Percentiles rank a stretch among this genome's conserved stretches.
Conservation (phyloP, 2,329 filamentous ascomycete species). For the Phoma sp. region DNA sequence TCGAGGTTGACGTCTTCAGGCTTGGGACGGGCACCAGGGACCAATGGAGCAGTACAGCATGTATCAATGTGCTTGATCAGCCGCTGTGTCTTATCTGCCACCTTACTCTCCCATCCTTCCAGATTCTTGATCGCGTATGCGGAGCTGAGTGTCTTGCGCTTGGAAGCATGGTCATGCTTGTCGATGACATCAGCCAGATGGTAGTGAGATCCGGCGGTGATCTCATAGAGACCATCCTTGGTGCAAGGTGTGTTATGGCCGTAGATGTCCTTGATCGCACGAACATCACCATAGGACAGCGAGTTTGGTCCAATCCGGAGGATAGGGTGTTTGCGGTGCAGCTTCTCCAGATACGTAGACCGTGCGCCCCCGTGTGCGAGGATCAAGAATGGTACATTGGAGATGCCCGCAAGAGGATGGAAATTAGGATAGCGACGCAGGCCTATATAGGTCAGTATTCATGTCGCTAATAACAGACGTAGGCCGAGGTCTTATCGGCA, state of each 20-base stretch:
- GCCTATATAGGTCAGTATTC: slow-evolving; percentile 25
- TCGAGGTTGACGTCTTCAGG: slow-evolving; percentile 56
- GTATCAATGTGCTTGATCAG: slow-evolving; percentile 54
- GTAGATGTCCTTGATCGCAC: slow-evolving; percentile 58
- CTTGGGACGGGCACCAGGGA: slow-evolving; percentile 26
- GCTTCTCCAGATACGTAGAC: slow-evolving; percentile 50
- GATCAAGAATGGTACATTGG: slow-evolving; percentile 56
- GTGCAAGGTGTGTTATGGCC: slow-evolving; percentile 58
- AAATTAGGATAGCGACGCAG: slow-evolving; percentile 59
- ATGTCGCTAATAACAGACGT: neutral
- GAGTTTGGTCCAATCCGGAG: slow-evolving; percentile 41
- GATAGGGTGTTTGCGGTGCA: slow-evolving; percentile 57
- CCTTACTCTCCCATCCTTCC: slow-evolving; percentile 62
- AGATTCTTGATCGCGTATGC: slow-evolving; percentile 62
- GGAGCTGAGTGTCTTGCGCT: slow-evolving; percentile 58
- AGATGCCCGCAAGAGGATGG: slow-evolving; percentile 54
- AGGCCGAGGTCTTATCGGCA: too few species aligned
- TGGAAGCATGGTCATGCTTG: slow-evolving; percentile 58
- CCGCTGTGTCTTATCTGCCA: slow-evolving; percentile 57
- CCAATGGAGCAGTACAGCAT: slow-evolving; percentile 49
- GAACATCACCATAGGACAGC: slow-evolving; percentile 40
- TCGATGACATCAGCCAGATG: slow-evolving; percentile 61
- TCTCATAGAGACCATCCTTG: slow-evolving; percentile 58
- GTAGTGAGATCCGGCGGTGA: slow-evolving; percentile 56
- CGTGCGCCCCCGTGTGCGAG: slow-evolving; percentile 53